These are phyloP conservation scores for Xylariaceae sp. DNA, from an alignment of 2,329 filamentous ascomycete species.

Conservation along the genomic window DNA sequence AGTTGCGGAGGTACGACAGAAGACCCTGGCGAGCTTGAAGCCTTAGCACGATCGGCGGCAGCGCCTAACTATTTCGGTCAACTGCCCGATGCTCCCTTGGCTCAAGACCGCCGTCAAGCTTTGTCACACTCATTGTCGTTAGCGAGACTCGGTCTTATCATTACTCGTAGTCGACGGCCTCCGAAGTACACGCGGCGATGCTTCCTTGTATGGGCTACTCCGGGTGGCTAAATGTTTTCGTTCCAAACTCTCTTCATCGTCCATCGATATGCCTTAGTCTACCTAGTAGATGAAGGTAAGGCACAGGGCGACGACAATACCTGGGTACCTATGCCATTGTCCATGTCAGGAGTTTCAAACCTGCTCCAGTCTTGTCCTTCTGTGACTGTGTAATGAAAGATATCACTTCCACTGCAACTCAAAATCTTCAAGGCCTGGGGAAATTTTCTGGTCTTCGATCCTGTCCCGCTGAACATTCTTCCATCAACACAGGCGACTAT, in stretches of 20 bases:
- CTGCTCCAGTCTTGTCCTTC: not conserved
- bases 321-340: not conserved
- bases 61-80: constrained; percentile 18
- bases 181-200: constrained; percentile 25
- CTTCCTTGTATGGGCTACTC: constrained; percentile 21
- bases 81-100: constrained; percentile 17
- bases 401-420: too few relatives aligned
- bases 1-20: not conserved
- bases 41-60: constrained; percentile 5
- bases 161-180: constrained; percentile 19
- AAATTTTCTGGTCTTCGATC: too few relatives aligned
- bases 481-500: too few relatives aligned
- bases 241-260: too few relatives aligned
- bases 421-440: too few relatives aligned
- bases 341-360: too few relatives aligned
- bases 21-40: not conserved
- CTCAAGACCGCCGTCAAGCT: constrained; percentile 10
- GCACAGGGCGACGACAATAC: constrained; percentile 8
- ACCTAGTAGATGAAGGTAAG: too few relatives aligned
- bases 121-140: constrained; percentile 14
- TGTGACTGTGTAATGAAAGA: too few relatives aligned
- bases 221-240: too few relatives aligned
- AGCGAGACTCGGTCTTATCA: constrained; percentile 17
- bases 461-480: too few relatives aligned
- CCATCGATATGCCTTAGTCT: too few relatives aligned